A percentile compares a stretch with the other conserved stretches of the same genome.
These are phyloP conservation scores for Daedaleopsis nitida DNA, from an alignment of 768 basidiomycete genomes.

Conservation along the genomic window DNA sequence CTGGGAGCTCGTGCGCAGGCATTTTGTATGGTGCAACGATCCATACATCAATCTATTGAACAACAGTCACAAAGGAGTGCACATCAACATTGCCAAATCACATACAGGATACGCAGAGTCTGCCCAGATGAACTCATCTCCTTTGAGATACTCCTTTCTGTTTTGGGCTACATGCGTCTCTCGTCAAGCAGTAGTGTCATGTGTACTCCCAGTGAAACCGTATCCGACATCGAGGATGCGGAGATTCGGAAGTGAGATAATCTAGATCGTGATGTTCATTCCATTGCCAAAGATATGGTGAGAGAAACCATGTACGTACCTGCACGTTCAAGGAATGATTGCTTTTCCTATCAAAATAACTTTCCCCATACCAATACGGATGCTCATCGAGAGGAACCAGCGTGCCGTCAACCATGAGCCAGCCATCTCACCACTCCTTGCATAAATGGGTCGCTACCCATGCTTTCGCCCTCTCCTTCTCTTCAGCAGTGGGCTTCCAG, in stretches of 20 bases:
- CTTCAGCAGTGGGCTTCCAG: constrained; percentile 30
- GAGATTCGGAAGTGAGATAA: constrained; percentile 35
- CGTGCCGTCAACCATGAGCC: constrained; percentile 42
- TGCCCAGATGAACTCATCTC: constrained; percentile 39
- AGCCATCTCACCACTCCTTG: constrained; percentile 38
- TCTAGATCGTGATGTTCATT: constrained; percentile 1
- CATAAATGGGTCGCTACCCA: constrained; percentile 40
- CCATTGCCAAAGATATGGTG: background rate
- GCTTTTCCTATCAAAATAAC: constrained; percentile 41
- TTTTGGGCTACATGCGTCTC: constrained; percentile 25
- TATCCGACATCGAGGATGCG: constrained; percentile 36
- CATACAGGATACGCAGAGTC: constrained; percentile 42
- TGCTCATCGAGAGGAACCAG: constrained; percentile 35
- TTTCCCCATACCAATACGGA: constrained; percentile 39
- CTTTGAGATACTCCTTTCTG: constrained; percentile 26
- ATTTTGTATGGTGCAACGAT: constrained; percentile 25
- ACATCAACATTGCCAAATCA: constrained; percentile 16
- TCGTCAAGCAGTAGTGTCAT: constrained; percentile 37
- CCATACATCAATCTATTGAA: no score
- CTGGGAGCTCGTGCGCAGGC: constrained; percentile 29
- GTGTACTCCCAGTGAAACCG: constrained; percentile 35
- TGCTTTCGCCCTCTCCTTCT: constrained; percentile 39
- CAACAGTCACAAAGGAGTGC: background rate
- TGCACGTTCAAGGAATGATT: constrained; percentile 38
- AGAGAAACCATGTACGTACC: constrained; percentile 9